A percentile compares a stretch with the other conserved stretches of the same genome.
Evolutionary conservation across 129 eudicot genomes (phyloP).

Genomic region (Deinandra increscens): DNA sequence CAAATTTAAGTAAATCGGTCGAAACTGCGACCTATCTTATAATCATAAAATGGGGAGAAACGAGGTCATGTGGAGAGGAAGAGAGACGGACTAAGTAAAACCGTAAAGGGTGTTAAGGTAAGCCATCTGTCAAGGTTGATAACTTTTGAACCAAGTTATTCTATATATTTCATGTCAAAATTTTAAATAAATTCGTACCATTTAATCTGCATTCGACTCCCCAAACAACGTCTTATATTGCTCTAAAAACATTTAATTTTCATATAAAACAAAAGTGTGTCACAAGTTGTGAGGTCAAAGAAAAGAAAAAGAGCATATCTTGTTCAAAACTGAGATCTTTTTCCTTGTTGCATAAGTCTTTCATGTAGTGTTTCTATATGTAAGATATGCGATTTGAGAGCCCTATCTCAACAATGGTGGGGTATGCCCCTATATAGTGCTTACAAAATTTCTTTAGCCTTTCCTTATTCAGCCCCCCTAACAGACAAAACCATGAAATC

Average conservation of each 20-base stretch:
- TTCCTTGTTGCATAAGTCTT: too few species aligned
- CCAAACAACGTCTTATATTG: neutral
- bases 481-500: neutral
- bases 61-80: neutral
- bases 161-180: neutral
- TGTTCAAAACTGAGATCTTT: too few species aligned
- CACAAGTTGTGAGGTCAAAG: neutral
- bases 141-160: neutral
- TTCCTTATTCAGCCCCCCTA: neutral
- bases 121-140: neutral
- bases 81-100: slow-evolving; percentile 2
- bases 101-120: neutral
- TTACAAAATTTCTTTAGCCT: neutral
- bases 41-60: neutral
- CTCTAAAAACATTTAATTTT: neutral
- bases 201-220: neutral
- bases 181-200: neutral
- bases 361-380: too few species aligned
- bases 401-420: neutral
- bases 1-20: neutral
- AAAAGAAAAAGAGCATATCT: neutral
- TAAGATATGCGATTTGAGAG: neutral
- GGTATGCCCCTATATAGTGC: neutral
- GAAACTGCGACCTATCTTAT: neutral
- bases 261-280: neutral